Percentiles rank a stretch among this genome's conserved stretches.
Conservation (phyloP, 352 stramenopile species). For the Phytophthora hibernalis region DNA sequence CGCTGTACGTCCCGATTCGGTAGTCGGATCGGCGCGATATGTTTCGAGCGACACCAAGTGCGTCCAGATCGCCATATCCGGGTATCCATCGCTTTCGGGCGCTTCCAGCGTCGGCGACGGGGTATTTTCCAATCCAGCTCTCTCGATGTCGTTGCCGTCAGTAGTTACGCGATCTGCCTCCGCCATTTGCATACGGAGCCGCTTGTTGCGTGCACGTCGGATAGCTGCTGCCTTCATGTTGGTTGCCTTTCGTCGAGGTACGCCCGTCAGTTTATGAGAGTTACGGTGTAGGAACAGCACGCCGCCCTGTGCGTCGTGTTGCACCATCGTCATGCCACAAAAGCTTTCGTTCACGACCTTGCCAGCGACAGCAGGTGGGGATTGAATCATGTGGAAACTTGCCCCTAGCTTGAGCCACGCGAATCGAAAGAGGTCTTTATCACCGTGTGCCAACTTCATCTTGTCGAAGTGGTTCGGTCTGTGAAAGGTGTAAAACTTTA, state of each 20-base stretch:
- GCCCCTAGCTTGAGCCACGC: constrained; percentile 57
- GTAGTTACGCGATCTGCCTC: constrained; percentile 27
- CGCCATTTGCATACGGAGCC: constrained; percentile 35
- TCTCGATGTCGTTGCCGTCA: neutral
- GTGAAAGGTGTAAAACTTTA: constrained; percentile 54
- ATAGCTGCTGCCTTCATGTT: constrained; percentile 38
- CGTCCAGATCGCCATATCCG: constrained; percentile 65
- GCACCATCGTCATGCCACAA: constrained; percentile 63
- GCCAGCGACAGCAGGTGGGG: constrained; percentile 46
- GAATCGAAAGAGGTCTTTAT: constrained; percentile 70
- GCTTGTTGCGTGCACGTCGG: constrained; percentile 30
- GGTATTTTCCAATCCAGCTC: constrained; percentile 8
- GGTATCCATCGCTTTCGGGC: constrained; percentile 32
- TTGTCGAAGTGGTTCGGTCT: constrained; percentile 43
- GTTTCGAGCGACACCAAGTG: constrained; percentile 66
- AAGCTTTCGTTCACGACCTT: constrained; percentile 44
- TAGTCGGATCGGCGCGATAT: constrained; percentile 48
- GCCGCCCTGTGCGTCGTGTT: constrained; percentile 40
- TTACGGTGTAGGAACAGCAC: constrained; percentile 65
- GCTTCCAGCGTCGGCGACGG: constrained; percentile 31
- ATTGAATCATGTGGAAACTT: constrained; percentile 54
- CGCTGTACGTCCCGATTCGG: constrained; percentile 57
- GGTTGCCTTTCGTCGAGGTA: constrained; percentile 21
- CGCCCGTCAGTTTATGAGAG: constrained; percentile 47
- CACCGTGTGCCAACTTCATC: constrained; percentile 49